Evolutionary conservation across 257 asterid species (phyloP), one percentile per base, ranked within the genome.

Genomic region (Solanum peruvianum): DNA sequence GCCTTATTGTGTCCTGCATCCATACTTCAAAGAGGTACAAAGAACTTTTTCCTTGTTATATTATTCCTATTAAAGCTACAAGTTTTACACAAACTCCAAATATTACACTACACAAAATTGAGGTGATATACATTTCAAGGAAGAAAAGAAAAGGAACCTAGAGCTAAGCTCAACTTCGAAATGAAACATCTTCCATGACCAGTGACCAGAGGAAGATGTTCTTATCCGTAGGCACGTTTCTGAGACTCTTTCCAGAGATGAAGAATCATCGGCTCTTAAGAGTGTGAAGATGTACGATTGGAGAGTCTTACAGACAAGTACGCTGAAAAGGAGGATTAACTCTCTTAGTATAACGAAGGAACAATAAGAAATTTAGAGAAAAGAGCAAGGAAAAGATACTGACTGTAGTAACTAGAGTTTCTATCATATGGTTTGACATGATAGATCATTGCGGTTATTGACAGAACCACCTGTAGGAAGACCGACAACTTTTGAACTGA

Each of bases 51-150:
- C 83, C 76, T 56, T 23, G 33, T 76, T 64, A 49, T 82, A 66
- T 85, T 77, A 87, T 64, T 70, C 86, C 85, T 58, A 25, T 3
- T 15, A 78, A 90, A 86, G 27, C 83, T 71, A 85, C 64, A 87
- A 42, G 71, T 25, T 20, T 37, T 87, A 84, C 73, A 86, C 11
- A 69, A 88, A 49, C 76, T 33, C 18, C 29, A 58, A 15, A 84
- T 44, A 85, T 42, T 75, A 82, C 35, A 83, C 89, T 87, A 60
- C 89, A 88, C 92, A 90, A 88, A 90, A 90, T 87, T 87, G 90
- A 88, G 45, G 87, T 64, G 84, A 84, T 56, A 33, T 16, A 39
- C n/a, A 90, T 70, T 44, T 86, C 84, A 35, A 23, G 23, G n/a
- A 41, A 37, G 13, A 27, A 70, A 69, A 9, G n/a, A 52, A 52